A percentile compares a stretch with the other conserved stretches of the same genome.
Evolutionary conservation across 106 monocot species (phyloP).

Genomic region (Ottelia alismoides): DNA sequence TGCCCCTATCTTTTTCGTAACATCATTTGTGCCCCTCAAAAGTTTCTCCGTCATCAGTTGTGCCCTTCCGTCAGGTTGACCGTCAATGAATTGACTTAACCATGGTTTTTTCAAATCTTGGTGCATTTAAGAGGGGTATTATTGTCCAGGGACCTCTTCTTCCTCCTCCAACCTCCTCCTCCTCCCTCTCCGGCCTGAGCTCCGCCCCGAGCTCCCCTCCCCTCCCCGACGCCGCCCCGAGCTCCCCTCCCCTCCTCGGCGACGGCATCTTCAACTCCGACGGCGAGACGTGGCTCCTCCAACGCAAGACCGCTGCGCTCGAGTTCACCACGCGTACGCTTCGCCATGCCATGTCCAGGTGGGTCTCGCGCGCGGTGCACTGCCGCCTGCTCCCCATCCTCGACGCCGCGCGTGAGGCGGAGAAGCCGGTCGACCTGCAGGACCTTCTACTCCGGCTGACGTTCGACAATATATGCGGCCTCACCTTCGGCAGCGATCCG

Average conservation of each 20-base stretch:
- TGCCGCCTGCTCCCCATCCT: slow-evolving; percentile 6
- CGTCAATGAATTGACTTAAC: too few relatives aligned
- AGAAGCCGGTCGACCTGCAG: slow-evolving; percentile 7
- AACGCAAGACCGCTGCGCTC: slow-evolving; percentile 14
- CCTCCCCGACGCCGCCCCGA: slow-evolving; percentile 6
- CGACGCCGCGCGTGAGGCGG: not conserved
- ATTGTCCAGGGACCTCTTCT: too few relatives aligned
- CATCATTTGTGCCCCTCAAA: too few relatives aligned
- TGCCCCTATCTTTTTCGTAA: too few relatives aligned
- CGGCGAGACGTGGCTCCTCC: slow-evolving; percentile 8
- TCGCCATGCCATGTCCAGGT: slow-evolving; percentile 13
- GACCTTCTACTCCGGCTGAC: slow-evolving; percentile 14
- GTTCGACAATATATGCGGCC: slow-evolving; percentile 64
- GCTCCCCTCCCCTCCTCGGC: slow-evolving; percentile 15
- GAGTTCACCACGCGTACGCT: slow-evolving; percentile 9
- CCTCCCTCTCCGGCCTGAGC: too few relatives aligned
- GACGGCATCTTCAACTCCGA: slow-evolving; percentile 24
- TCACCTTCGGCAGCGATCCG: slow-evolving; percentile 23
- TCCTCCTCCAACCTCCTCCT: too few relatives aligned
- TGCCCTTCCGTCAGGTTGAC: too few relatives aligned
- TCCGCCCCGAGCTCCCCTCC: slow-evolving; percentile 4
- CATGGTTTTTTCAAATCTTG: too few relatives aligned
- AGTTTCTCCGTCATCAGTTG: too few relatives aligned
- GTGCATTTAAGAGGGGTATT: too few relatives aligned
- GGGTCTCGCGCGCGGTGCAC: slow-evolving; percentile 6